These are phyloP conservation scores for Phytophthora pluvialis DNA, from an alignment of 352 stramenopile species.

Conservation along the genomic window DNA sequence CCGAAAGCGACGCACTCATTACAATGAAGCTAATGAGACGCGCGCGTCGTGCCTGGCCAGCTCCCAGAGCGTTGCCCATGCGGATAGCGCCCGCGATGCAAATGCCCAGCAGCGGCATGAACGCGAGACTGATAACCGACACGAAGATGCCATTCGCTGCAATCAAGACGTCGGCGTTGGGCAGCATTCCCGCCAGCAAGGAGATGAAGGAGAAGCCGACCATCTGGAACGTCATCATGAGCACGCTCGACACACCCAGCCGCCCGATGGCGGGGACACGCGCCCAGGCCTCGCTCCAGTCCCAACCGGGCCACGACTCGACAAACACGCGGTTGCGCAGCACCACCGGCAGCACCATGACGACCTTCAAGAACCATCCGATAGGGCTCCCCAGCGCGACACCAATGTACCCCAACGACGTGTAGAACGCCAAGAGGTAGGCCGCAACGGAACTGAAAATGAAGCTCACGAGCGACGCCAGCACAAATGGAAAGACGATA, in stretches of 20 bases:
- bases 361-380: conserved; percentile 52
- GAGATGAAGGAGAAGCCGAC: conserved; percentile 52
- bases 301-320: conserved; percentile 66
- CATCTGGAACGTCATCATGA: conserved; percentile 63
- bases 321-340: conserved; percentile 57
- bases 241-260: conserved; percentile 48
- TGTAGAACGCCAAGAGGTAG: conserved; percentile 63
- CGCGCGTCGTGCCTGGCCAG: conserved; percentile 50
- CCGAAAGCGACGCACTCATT: conserved; percentile 31
- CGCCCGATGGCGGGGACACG: conserved; percentile 51
- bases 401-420: conserved; percentile 59
- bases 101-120: conserved; percentile 57
- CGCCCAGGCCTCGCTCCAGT: conserved; percentile 38
- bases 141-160: conserved; percentile 61
- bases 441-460: conserved; percentile 46
- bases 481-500: conserved; percentile 62
- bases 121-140: conserved; percentile 50
- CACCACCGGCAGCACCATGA: conserved; percentile 57
- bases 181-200: conserved; percentile 58
- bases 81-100: conserved; percentile 57
- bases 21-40: conserved; percentile 47
- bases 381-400: conserved; percentile 57
- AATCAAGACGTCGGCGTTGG: conserved; percentile 56
- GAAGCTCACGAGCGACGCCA: conserved; percentile 49
- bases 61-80: conserved; percentile 66